A percentile compares a stretch with the other conserved stretches of the same genome.
Conservation (phyloP, 345 rosid species). For the Syzygium aqueum region DNA sequence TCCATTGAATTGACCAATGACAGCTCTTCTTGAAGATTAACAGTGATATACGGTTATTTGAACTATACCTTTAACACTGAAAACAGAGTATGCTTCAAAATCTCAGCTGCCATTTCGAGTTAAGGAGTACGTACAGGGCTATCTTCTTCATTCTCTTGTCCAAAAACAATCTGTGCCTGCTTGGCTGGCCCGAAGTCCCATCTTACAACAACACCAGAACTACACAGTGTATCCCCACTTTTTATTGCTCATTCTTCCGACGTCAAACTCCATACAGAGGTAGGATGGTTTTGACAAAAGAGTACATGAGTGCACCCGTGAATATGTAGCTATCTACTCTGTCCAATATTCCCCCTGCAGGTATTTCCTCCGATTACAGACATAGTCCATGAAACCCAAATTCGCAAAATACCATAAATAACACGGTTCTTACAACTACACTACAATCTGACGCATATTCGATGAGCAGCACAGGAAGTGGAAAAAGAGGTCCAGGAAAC, state of each 20-base stretch:
- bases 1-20: background rate
- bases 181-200: background rate
- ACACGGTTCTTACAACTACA: background rate
- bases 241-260: background rate
- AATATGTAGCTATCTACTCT: constrained; percentile 88
- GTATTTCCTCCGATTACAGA: background rate
- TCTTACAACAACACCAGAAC: background rate
- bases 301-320: constrained; percentile 87
- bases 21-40: background rate
- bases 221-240: background rate
- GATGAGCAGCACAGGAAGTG: background rate
- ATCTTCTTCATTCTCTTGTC: background rate
- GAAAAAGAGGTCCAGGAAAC: background rate
- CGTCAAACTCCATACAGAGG: constrained; percentile 70
- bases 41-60: background rate
- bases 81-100: background rate
- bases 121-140: background rate
- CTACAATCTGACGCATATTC: background rate
- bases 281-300: constrained; percentile 62
- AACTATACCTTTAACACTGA: background rate
- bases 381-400: background rate
- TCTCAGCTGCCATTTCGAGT: background rate
- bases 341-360: constrained; percentile 81
- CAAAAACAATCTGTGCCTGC: background rate
- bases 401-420: background rate